Conservation (phyloP, 2,329 filamentous ascomycete genomes). For the Gremmenia infestans region DNA sequence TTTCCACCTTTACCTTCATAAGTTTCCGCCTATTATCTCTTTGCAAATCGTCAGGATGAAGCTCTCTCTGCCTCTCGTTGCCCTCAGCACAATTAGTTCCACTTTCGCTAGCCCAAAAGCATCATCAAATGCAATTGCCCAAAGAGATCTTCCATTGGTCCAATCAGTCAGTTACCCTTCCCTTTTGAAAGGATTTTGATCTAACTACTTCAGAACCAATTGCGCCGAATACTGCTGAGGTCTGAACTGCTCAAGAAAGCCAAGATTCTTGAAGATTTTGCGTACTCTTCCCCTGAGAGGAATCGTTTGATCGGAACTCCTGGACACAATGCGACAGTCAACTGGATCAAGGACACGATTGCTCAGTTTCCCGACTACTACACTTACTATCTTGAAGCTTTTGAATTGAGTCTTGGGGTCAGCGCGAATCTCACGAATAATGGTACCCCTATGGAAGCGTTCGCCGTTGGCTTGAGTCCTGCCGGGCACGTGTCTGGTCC, state of each 20-base stretch:
- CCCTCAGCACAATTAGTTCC: not conserved
- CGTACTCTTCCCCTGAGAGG: slow-evolving; percentile 11
- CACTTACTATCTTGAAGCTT: slow-evolving; percentile 41
- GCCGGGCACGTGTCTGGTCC: slow-evolving; percentile 9
- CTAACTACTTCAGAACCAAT: slow-evolving; percentile 12
- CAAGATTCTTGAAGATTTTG: slow-evolving; percentile 12
- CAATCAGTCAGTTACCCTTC: slow-evolving; percentile 10
- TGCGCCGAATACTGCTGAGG: slow-evolving; percentile 9
- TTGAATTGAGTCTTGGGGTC: slow-evolving; percentile 24
- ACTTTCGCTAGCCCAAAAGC: slow-evolving; percentile 1
- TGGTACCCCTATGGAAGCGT: slow-evolving; percentile 4
- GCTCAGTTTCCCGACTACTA: slow-evolving; percentile 27
- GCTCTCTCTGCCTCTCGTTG: slow-evolving; percentile 1
- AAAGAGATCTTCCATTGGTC: slow-evolving; percentile 14
- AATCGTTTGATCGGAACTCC: slow-evolving; percentile 16
- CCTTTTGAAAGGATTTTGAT: not conserved
- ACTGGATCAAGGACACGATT: slow-evolving; percentile 40
- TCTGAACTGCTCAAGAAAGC: slow-evolving; percentile 15
- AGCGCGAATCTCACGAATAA: slow-evolving; percentile 10
- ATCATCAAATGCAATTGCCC: not conserved
- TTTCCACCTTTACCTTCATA: too few relatives aligned
- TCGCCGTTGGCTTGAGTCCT: slow-evolving; percentile 10
- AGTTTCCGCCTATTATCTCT: not conserved
- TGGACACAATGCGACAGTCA: slow-evolving; percentile 38
- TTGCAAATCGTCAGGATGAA: slow-evolving; percentile 4